A percentile compares a stretch with the other conserved stretches of the same genome.
Conservation (phyloP, 371 early-diverging fungal genomes). For the Mortierella sp. region DNA sequence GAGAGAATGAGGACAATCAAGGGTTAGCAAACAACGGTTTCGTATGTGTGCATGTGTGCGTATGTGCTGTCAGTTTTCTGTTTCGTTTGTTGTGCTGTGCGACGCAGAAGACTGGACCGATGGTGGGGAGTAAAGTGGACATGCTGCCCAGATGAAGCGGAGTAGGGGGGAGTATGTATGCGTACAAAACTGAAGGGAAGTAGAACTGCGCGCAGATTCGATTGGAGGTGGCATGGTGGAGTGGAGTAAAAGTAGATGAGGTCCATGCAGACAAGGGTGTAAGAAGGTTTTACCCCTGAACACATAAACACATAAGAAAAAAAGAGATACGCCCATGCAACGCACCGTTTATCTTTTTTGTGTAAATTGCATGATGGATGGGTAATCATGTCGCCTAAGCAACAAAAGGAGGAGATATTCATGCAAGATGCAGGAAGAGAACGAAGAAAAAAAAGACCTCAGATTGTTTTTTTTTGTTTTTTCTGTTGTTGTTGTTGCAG, state of each 20-base stretch:
- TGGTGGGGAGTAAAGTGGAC: too few species aligned
- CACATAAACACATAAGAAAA: neutral
- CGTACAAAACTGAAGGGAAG: neutral
- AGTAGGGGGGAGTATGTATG: too few species aligned
- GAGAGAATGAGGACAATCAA: neutral
- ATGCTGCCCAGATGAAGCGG: too few species aligned
- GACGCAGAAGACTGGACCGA: neutral
- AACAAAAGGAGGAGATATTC: neutral
- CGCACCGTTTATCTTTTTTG: neutral
- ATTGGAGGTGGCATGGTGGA: neutral
- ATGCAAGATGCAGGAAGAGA: neutral
- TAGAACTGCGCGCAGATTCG: neutral
- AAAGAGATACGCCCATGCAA: neutral
- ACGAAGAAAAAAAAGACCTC: neutral
- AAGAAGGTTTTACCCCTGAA: neutral
- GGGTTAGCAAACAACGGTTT: neutral
- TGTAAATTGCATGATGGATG: conserved; percentile 6
- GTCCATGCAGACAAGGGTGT: conserved; percentile 3
- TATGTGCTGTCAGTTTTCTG: neutral
- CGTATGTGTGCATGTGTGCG: neutral
- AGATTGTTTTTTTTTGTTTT: neutral
- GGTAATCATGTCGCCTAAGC: neutral
- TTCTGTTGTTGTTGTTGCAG: neutral
- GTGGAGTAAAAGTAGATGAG: neutral
- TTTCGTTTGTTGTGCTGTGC: neutral